Evolutionary conservation across 139 green algal species (phyloP).

Genomic region (Coelastrella sp.): DNA sequence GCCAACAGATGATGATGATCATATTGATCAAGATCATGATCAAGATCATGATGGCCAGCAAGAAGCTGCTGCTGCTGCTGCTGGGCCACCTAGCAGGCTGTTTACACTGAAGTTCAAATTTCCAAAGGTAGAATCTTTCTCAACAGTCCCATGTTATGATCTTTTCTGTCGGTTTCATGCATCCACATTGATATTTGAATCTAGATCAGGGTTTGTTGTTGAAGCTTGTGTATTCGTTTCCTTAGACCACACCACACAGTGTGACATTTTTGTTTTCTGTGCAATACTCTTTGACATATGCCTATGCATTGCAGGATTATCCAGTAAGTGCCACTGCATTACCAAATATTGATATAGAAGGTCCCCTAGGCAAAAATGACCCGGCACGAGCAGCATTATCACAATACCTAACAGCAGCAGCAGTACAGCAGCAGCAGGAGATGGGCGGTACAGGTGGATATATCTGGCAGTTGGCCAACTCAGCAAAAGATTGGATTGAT

Average conservation of each 20-base stretch:
- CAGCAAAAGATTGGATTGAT: slow-evolving; percentile 62
- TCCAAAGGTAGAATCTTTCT: too few species aligned
- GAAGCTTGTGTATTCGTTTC: too few species aligned
- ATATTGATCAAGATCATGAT: not conserved
- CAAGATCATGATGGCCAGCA: not conserved
- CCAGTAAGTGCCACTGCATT: slow-evolving; percentile 7
- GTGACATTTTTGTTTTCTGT: not conserved
- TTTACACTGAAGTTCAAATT: slow-evolving; percentile 55
- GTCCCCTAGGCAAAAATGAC: slow-evolving; percentile 37
- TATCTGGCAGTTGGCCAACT: slow-evolving; percentile 57
- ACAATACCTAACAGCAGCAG: not conserved
- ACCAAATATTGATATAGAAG: slow-evolving; percentile 12
- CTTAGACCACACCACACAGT: not conserved
- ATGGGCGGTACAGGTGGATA: slow-evolving; percentile 45
- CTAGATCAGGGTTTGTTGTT: too few species aligned
- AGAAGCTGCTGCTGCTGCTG: not conserved
- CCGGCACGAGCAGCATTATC: not conserved
- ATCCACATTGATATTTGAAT: too few species aligned
- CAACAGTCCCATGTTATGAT: too few species aligned
- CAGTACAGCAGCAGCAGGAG: slow-evolving; percentile 38
- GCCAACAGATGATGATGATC: slow-evolving; percentile 5
- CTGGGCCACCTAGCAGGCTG: slow-evolving; percentile 39
- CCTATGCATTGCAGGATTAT: slow-evolving; percentile 39
- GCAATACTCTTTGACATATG: too few species aligned
- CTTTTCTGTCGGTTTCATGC: too few species aligned